These are phyloP conservation scores for Domatiomyces catenatus DNA, from an alignment of 2,329 filamentous ascomycete species.

Conservation along the genomic window DNA sequence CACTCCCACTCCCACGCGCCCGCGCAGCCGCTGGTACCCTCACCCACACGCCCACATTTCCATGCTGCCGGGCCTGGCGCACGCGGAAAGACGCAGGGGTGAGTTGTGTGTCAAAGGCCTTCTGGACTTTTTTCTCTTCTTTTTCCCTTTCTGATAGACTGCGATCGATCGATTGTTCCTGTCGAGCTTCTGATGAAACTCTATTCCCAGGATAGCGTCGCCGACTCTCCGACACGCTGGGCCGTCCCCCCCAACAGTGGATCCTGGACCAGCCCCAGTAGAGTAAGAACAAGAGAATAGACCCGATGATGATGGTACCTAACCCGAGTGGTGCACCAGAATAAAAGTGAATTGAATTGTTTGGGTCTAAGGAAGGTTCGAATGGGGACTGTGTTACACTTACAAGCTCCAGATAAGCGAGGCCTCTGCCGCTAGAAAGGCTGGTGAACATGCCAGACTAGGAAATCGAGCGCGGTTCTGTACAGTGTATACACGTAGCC, in stretches of 20 bases:
- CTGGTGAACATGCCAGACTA: background rate
- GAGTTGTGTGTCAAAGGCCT: background rate
- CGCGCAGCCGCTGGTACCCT: background rate
- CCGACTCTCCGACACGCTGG: background rate
- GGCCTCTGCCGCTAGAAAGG: background rate
- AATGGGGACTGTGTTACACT: background rate
- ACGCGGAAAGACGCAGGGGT: background rate
- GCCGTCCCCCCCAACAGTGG: background rate
- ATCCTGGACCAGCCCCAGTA: background rate
- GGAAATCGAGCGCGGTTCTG: background rate
- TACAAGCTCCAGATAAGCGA: background rate
- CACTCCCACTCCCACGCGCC: background rate
- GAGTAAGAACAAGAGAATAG: background rate
- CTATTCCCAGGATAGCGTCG: background rate
- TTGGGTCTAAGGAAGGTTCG: background rate
- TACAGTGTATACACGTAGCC: too few species aligned
- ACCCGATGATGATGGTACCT: background rate
- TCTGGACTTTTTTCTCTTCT: too few species aligned
- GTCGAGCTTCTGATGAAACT: background rate
- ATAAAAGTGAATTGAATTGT: background rate
- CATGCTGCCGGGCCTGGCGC: background rate
- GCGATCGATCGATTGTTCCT: background rate
- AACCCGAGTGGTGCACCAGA: background rate
- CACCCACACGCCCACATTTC: background rate
- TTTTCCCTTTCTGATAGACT: background rate